phyloP scores from a whole-genome alignment of 352 stramenopile genomes.

The Phytopythium oedochilum region DNA sequence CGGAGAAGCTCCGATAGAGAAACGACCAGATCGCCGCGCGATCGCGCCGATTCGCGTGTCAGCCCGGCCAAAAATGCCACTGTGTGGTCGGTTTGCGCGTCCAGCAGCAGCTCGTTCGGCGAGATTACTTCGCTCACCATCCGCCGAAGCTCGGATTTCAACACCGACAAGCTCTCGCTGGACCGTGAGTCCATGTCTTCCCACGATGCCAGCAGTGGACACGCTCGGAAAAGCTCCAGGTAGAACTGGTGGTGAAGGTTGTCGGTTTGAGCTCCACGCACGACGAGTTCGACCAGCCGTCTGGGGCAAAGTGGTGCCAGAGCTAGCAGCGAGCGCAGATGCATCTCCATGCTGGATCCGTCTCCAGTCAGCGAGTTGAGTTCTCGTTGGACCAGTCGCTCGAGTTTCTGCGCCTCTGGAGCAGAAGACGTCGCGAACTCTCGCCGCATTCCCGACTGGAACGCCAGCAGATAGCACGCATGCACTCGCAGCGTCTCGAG shows the following conservation, averaged over 20 bases:
- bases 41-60: neutral
- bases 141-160: slow-evolving; percentile 22
- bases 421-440: slow-evolving; percentile 9
- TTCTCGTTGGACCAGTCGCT: slow-evolving; percentile 13
- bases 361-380: slow-evolving; percentile 35
- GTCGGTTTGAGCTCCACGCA: slow-evolving; percentile 13
- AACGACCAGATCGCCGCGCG: neutral
- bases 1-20: neutral
- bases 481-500: slow-evolving; percentile 17
- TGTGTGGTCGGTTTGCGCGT: slow-evolving; percentile 21
- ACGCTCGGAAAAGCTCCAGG: slow-evolving; percentile 13
- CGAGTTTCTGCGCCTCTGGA: slow-evolving; percentile 6
- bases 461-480: slow-evolving; percentile 22
- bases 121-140: slow-evolving; percentile 15
- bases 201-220: slow-evolving; percentile 31
- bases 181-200: neutral
- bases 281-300: slow-evolving; percentile 19
- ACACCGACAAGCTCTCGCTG: neutral
- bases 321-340: slow-evolving; percentile 11
- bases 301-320: slow-evolving; percentile 24
- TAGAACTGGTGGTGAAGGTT: slow-evolving; percentile 20
- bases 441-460: slow-evolving; percentile 15
- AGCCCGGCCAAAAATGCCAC: slow-evolving; percentile 20
- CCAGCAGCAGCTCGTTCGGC: slow-evolving; percentile 11
- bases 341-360: slow-evolving; percentile 1